phyloP scores from a whole-genome alignment of 192 early-diverging fungal species.

The Geranomyces variabilis region DNA sequence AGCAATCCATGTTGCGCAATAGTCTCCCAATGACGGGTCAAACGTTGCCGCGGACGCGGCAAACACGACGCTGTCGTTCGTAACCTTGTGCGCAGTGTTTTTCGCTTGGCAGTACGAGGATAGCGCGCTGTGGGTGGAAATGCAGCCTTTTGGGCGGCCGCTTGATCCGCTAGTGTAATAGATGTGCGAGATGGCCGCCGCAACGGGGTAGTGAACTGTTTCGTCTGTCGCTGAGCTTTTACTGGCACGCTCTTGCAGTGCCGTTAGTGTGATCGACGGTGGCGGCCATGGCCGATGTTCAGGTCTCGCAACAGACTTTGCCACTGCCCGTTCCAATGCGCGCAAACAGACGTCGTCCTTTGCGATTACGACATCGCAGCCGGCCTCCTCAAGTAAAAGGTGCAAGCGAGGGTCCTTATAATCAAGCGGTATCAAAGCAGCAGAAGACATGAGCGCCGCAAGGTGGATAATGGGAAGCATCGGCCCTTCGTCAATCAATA shows the following conservation, averaged over 20 bases:
- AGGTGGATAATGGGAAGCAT: slow-evolving; percentile 22
- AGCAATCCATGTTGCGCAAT: slow-evolving; percentile 25
- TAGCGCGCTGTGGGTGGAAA: slow-evolving; percentile 32
- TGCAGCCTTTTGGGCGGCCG: slow-evolving; percentile 45
- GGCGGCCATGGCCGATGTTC: not conserved
- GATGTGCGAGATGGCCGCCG: slow-evolving; percentile 30
- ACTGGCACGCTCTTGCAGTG: not conserved
- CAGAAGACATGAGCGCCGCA: slow-evolving; percentile 17
- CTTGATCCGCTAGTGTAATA: slow-evolving; percentile 45
- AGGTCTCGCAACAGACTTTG: not conserved
- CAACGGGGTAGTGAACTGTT: not conserved
- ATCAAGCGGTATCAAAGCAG: slow-evolving; percentile 36
- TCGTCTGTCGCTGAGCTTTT: not conserved
- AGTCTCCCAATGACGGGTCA: slow-evolving; percentile 44
- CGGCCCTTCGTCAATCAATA: slow-evolving; percentile 25
- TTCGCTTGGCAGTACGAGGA: slow-evolving; percentile 35
- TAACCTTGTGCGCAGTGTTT: slow-evolving; percentile 26
- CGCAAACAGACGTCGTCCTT: slow-evolving; percentile 12
- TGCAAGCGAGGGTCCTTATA: slow-evolving; percentile 39
- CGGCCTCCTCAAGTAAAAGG: slow-evolving; percentile 41
- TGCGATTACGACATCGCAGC: slow-evolving; percentile 28
- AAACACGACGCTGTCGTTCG: slow-evolving; percentile 16
- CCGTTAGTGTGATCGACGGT: not conserved
- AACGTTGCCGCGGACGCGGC: slow-evolving; percentile 45
- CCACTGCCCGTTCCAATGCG: not conserved